These are phyloP conservation scores for Trametes cingulata DNA, from an alignment of 768 basidiomycete species.

Conservation along the genomic window DNA sequence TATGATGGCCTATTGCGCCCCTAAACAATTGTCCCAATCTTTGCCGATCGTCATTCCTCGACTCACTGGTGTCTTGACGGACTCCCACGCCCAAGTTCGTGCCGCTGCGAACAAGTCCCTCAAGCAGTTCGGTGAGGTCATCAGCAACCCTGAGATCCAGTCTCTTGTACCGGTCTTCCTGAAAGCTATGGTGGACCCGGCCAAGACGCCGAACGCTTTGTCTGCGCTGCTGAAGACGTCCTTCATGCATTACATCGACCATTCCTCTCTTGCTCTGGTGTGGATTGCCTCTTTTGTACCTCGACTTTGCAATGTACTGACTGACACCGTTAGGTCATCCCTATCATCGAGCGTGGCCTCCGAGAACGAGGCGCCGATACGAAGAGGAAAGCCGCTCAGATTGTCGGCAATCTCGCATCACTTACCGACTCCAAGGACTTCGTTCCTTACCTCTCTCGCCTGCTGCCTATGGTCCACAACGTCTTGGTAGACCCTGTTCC, in stretches of 20 bases:
- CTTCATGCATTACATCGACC: conserved; percentile 97
- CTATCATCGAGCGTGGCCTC: conserved; percentile 91
- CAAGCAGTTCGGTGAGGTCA: conserved; percentile 98
- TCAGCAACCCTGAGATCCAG: conserved; percentile 96
- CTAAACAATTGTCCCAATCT: conserved; percentile 90
- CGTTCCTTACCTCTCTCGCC: conserved; percentile 86
- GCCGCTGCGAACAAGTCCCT: conserved; percentile 90
- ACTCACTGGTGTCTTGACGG: conserved; percentile 92
- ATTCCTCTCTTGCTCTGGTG: conserved; percentile 91
- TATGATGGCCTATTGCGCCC: conserved; percentile 99
- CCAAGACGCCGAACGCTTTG: conserved; percentile 84
- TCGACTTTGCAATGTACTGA: conserved; percentile 5
- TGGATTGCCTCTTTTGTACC: conserved; percentile 30
- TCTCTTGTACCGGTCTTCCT: conserved; percentile 84
- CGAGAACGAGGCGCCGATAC: conserved; percentile 90
- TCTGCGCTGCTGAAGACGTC: conserved; percentile 88
- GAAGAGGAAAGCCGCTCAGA: conserved; percentile 94
- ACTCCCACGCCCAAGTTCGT: conserved; percentile 96
- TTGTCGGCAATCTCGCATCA: conserved; percentile 95
- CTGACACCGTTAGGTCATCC: conserved; percentile 65
- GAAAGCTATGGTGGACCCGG: conserved; percentile 94
- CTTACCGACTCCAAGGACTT: conserved; percentile 90
- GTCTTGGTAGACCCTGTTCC: conserved; percentile 97
- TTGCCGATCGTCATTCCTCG: conserved; percentile 95
- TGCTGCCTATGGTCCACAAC: conserved; percentile 87